Evolutionary conservation across 208 protist species (phyloP).

Genomic region (Crithidia fasciculata): DNA sequence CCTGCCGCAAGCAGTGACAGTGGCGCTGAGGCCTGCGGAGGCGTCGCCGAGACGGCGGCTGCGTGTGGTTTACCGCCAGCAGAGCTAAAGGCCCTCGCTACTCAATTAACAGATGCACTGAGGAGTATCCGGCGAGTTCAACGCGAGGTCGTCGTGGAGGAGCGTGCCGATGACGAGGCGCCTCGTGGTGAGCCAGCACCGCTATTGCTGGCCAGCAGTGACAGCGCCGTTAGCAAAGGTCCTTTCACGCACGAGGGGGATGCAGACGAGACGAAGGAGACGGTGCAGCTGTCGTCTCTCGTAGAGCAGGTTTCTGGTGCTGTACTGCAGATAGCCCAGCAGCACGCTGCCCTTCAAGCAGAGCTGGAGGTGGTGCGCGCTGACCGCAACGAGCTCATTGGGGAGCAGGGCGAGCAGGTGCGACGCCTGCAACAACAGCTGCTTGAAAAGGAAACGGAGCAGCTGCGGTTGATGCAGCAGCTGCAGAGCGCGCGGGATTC

Average conservation of each 20-base stretch:
- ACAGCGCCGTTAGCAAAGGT: too few species aligned
- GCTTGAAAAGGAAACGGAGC: slow-evolving; percentile 37
- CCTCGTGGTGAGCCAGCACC: not conserved
- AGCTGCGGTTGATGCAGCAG: slow-evolving; percentile 26
- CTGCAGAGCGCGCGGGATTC: slow-evolving; percentile 6
- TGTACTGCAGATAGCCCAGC: slow-evolving; percentile 11
- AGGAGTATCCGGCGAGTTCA: not conserved
- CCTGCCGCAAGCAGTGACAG: not conserved
- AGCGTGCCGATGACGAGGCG: not conserved
- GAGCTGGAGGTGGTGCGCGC: slow-evolving; percentile 73
- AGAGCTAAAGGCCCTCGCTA: slow-evolving; percentile 6
- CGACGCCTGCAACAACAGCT: slow-evolving; percentile 49
- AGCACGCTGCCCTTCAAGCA: slow-evolving; percentile 41
- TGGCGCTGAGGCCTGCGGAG: not conserved
- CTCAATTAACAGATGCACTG: slow-evolving; percentile 14
- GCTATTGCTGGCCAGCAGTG: not conserved
- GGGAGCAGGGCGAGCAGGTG: slow-evolving; percentile 55
- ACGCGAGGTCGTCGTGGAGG: not conserved
- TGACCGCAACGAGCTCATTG: slow-evolving; percentile 74
- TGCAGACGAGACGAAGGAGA: not conserved
- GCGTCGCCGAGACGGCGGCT: not conserved
- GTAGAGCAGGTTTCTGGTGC: slow-evolving; percentile 1
- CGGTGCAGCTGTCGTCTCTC: not conserved
- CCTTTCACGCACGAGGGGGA: too few species aligned
- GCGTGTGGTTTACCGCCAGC: not conserved